Conservation (phyloP, 257 asterid species). For the Leonotis leonurus region DNA sequence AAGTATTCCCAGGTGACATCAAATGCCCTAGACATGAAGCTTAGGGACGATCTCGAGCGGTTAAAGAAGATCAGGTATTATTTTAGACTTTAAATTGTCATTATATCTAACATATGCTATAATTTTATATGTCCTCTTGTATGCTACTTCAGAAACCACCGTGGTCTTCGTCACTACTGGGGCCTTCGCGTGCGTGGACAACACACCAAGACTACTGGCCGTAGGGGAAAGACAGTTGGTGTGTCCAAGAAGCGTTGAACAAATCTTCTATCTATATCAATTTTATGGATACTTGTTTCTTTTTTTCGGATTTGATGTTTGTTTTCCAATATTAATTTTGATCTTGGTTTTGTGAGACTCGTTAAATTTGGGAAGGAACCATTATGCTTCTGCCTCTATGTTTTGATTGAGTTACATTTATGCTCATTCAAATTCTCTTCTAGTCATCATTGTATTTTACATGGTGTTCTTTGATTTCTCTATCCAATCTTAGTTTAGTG, state of each 20-base stretch:
- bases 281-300: not conserved
- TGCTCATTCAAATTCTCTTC: too few species aligned
- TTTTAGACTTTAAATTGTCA: not conserved
- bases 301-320: constrained; percentile 15
- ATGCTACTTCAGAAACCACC: constrained; percentile 49
- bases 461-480: not conserved
- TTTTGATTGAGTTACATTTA: too few species aligned
- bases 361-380: not conserved
- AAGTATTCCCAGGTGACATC: constrained; percentile 48
- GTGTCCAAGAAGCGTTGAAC: constrained; percentile 83
- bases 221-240: constrained; percentile 94
- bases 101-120: not conserved
- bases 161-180: constrained; percentile 95
- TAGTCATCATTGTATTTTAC: not conserved
- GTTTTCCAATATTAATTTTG: not conserved
- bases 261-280: not conserved
- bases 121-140: not conserved
- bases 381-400: not conserved
- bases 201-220: constrained; percentile 92
- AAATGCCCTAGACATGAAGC: too few species aligned
- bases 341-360: not conserved
- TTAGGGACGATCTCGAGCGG: constrained; percentile 53
- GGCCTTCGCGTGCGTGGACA: constrained; percentile 93
- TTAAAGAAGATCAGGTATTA: constrained; percentile 47
- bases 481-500: not conserved